Evolutionary conservation across 1,139 yeast species (phyloP).

Genomic region (Lodderomyces margitis): DNA sequence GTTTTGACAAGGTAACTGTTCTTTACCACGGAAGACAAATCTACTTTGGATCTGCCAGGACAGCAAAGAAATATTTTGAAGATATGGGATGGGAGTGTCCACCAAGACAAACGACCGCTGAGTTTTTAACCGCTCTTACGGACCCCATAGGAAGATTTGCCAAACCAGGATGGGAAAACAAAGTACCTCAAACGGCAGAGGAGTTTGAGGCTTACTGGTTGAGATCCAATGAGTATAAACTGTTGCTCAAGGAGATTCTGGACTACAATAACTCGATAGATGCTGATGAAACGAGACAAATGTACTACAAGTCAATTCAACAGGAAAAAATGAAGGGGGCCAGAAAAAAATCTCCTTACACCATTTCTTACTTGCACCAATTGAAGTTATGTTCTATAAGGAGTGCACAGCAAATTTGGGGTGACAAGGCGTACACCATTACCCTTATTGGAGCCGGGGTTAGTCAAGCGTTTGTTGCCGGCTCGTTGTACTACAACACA

Average conservation of each 20-base stretch:
- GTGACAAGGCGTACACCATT: constrained; percentile 50
- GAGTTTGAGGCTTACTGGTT: constrained; percentile 60
- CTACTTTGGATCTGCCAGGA: constrained; percentile 53
- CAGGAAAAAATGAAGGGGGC: constrained; percentile 44
- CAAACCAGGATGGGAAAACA: constrained; percentile 47
- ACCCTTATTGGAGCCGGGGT: constrained; percentile 47
- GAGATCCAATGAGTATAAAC: constrained; percentile 47
- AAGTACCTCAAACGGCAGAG: constrained; percentile 55
- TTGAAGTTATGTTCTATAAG: constrained; percentile 45
- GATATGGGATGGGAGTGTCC: constrained; percentile 64
- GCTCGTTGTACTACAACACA: constrained; percentile 49
- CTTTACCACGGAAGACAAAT: constrained; percentile 59
- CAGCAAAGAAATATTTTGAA: constrained; percentile 55
- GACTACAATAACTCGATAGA: constrained; percentile 35
- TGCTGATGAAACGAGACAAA: constrained; percentile 35
- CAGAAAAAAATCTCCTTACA: constrained; percentile 43
- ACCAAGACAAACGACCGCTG: constrained; percentile 62
- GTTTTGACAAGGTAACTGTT: constrained; percentile 64
- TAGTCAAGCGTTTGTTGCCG: constrained; percentile 51
- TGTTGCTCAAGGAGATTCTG: constrained; percentile 38
- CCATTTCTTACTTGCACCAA: constrained; percentile 46
- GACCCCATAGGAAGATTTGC: constrained; percentile 51
- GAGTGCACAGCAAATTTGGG: constrained; percentile 50
- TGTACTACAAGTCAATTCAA: constrained; percentile 33
- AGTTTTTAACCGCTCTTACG: constrained; percentile 68